phyloP scores from a whole-genome alignment of 1,284 basidiomycete genomes.

The Naganishia cerealis region DNA sequence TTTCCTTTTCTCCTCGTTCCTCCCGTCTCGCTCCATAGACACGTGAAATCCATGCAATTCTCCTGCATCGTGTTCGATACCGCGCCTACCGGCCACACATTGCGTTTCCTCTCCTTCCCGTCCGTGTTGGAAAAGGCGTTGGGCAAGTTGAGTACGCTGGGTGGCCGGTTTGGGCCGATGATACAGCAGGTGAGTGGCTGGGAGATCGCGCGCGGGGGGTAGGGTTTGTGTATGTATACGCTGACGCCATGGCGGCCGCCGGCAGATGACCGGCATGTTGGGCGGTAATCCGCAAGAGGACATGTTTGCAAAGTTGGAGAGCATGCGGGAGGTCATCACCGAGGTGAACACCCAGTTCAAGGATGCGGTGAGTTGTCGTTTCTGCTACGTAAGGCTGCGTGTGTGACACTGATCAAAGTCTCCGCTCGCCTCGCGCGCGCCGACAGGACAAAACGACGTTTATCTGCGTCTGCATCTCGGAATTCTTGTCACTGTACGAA shows the following conservation, averaged over 20 bases:
- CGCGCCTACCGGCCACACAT: conserved; percentile 94
- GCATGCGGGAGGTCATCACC: conserved; percentile 94
- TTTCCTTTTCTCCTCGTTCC: not conserved
- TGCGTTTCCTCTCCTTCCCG: conserved; percentile 97
- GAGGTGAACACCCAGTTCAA: conserved; percentile 99
- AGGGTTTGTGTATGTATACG: not conserved
- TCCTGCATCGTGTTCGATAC: conserved; percentile 99
- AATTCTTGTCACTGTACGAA: conserved; percentile 96
- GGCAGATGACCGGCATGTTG: conserved; percentile 88
- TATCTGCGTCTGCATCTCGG: conserved; percentile 96
- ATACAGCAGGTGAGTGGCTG: conserved; percentile 69
- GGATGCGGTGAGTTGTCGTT: conserved; percentile 71
- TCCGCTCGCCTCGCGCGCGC: not conserved
- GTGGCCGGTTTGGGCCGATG: conserved; percentile 94
- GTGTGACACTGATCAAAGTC: not conserved
- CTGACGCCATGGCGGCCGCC: not conserved
- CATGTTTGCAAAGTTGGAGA: conserved; percentile 97
- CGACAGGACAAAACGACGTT: conserved; percentile 94
- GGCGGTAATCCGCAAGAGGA: conserved; percentile 85
- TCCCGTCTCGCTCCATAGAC: conserved; percentile 59
- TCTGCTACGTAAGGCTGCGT: not conserved
- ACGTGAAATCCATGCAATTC: conserved; percentile 99
- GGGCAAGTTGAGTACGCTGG: conserved; percentile 87
- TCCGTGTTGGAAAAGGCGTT: conserved; percentile 95
- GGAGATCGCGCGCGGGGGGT: not conserved